Conservation (phyloP, 176 grass and related monocot species). For the Tuctoria greenei region DNA sequence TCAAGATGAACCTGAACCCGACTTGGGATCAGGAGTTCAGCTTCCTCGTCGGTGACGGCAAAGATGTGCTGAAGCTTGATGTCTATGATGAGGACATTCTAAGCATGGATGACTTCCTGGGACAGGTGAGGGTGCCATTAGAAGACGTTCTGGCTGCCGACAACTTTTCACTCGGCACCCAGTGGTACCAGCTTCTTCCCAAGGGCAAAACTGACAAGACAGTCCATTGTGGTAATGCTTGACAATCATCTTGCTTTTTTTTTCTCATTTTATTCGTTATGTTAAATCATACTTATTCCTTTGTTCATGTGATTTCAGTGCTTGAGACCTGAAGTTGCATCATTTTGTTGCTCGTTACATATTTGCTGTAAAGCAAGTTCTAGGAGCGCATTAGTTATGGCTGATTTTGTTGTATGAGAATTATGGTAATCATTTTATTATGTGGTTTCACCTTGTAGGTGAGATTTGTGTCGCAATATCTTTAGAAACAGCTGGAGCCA, state of each 20-base stretch:
- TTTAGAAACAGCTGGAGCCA: conserved; percentile 49
- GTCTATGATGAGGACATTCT: conserved; percentile 78
- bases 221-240: conserved; percentile 63
- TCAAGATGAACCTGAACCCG: conserved; percentile 89
- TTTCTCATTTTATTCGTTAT: conserved; percentile 18
- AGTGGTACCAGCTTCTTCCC: conserved; percentile 76
- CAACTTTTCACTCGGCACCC: conserved; percentile 50
- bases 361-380: not conserved
- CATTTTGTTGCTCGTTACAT: not conserved
- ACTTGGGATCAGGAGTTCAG: conserved; percentile 91
- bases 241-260: conserved; percentile 10
- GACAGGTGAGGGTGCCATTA: conserved; percentile 63
- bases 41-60: conserved; percentile 58
- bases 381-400: conserved; percentile 5
- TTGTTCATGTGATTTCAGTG: conserved; percentile 27
- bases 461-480: conserved; percentile 72
- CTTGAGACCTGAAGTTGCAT: conserved; percentile 26
- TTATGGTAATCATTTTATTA: conserved; percentile 15
- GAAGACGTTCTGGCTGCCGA: conserved; percentile 57
- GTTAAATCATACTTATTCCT: conserved; percentile 4
- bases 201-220: conserved; percentile 71
- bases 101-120: conserved; percentile 77
- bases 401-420: conserved; percentile 10
- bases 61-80: conserved; percentile 62
- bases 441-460: conserved; percentile 51